phyloP scores from a whole-genome alignment of 495 filamentous ascomycete species.

The Staphylotrichum tortipilum region DNA sequence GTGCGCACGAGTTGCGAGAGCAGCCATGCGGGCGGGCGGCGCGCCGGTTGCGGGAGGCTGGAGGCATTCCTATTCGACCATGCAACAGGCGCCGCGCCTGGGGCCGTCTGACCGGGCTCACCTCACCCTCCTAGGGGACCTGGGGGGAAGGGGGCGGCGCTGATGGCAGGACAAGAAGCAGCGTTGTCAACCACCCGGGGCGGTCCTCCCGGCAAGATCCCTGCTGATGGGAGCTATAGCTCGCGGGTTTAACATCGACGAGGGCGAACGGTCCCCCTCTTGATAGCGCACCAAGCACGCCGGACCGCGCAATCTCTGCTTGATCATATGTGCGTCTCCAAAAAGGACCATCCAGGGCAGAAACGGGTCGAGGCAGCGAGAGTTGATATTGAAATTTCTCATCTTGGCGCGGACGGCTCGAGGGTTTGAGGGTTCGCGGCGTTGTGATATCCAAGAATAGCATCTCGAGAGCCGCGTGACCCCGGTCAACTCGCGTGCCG shows the following conservation, averaged over 20 bases:
- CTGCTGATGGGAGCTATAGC: slow-evolving; percentile 19
- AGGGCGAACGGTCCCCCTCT: too few species aligned
- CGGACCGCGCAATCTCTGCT: neutral
- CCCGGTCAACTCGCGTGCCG: neutral
- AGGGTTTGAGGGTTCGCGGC: too few species aligned
- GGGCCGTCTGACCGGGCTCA: too few species aligned
- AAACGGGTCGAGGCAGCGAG: too few species aligned
- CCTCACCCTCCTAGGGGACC: too few species aligned
- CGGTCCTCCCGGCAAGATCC: slow-evolving; percentile 17
- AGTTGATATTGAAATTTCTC: neutral
- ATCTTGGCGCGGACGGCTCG: neutral
- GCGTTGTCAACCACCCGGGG: slow-evolving; percentile 1
- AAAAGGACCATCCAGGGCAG: too few species aligned
- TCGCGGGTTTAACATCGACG: slow-evolving; percentile 12
- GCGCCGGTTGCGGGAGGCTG: slow-evolving; percentile 8
- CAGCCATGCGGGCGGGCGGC: slow-evolving; percentile 6
- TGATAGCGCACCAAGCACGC: too few species aligned
- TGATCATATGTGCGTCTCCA: too few species aligned
- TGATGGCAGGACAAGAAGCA: too few species aligned
- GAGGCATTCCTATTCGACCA: slow-evolving; percentile 18
- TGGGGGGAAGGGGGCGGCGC: too few species aligned
- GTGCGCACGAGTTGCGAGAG: neutral
- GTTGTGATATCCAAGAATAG: slow-evolving; percentile 16
- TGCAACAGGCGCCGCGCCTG: neutral
- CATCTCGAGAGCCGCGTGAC: slow-evolving; percentile 3